Percentiles rank a stretch among this genome's conserved stretches.
Conservation (phyloP, 495 filamentous ascomycete genomes). For the Tuber umbilicatum region DNA sequence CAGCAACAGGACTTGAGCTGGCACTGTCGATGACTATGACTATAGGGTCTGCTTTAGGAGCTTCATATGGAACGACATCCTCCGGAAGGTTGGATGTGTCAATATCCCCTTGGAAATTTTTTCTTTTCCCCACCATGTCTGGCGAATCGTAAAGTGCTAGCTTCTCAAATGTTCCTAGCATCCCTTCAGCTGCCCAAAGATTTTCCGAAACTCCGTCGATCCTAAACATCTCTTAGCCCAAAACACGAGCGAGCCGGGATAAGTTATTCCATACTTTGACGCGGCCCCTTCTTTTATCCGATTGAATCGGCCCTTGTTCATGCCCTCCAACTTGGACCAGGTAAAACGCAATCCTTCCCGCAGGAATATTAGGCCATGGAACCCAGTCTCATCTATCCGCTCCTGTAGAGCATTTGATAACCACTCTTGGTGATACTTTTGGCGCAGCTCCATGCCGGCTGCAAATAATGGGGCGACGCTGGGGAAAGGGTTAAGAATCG, state of each 20-base stretch:
- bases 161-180: conserved; percentile 35
- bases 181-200: conserved; percentile 37
- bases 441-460: conserved; percentile 36
- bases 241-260: neutral
- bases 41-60: conserved; percentile 9
- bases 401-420: conserved; percentile 15
- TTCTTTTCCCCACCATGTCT: conserved; percentile 13
- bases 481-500: conserved; percentile 1
- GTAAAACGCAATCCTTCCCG: conserved; percentile 34
- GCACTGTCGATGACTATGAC: conserved; percentile 3
- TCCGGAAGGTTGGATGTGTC: conserved; percentile 30
- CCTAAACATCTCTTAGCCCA: conserved; percentile 16
- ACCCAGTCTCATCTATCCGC: conserved; percentile 32
- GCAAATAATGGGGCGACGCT: conserved; percentile 33
- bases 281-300: conserved; percentile 39
- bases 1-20: conserved; percentile 2
- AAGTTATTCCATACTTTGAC: conserved; percentile 23
- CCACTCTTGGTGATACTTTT: conserved; percentile 36
- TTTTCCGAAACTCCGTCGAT: conserved; percentile 40
- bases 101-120: conserved; percentile 37
- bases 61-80: conserved; percentile 33
- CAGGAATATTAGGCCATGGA: conserved; percentile 32
- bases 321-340: conserved; percentile 35
- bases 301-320: conserved; percentile 34
- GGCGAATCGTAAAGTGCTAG: conserved; percentile 35